A percentile compares a stretch with the other conserved stretches of the same genome.
Evolutionary conservation across 2,329 filamentous ascomycete species (phyloP).

Genomic region (Aspergillus novoparasiticus): DNA sequence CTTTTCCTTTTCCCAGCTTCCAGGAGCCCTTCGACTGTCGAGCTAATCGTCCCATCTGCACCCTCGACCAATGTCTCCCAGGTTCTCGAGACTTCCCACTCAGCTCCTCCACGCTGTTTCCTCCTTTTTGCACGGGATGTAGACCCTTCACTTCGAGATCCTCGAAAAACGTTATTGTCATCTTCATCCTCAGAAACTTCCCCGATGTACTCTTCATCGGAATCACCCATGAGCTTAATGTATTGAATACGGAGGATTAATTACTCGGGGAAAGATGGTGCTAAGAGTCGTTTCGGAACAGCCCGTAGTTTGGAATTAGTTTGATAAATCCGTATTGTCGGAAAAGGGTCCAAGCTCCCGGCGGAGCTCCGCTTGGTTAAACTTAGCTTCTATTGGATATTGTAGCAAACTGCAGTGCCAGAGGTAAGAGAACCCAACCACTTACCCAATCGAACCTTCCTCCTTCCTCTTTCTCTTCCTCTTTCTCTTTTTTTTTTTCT

Average conservation of each 20-base stretch:
- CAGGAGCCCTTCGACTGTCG: conserved; percentile 69
- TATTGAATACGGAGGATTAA: background rate
- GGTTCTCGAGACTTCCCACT: conserved; percentile 53
- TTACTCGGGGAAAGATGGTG: background rate
- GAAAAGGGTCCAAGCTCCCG: conserved; percentile 11
- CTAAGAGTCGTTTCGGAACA: background rate
- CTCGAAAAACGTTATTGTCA: conserved; percentile 32
- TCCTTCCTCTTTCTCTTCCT: background rate
- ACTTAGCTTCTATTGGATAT: background rate
- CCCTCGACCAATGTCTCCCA: conserved; percentile 75
- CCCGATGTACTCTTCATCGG: conserved; percentile 57
- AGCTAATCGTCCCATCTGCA: conserved; percentile 75
- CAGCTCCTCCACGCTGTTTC: conserved; percentile 42
- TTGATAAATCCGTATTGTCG: background rate
- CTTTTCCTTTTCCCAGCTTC: conserved; percentile 81
- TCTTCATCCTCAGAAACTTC: conserved; percentile 51
- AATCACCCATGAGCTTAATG: conserved; percentile 43
- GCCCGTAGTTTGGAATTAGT: background rate
- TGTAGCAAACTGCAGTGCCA: background rate
- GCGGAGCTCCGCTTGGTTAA: background rate
- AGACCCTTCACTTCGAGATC: conserved; percentile 30
- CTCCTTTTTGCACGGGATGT: conserved; percentile 37
- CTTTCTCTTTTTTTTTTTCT: background rate
- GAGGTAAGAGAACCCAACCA: conserved; percentile 1
- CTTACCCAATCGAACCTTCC: too few species aligned